Evolutionary conservation across 495 filamentous ascomycete species (phyloP).

Genomic region (Penicillium cataractarum): DNA sequence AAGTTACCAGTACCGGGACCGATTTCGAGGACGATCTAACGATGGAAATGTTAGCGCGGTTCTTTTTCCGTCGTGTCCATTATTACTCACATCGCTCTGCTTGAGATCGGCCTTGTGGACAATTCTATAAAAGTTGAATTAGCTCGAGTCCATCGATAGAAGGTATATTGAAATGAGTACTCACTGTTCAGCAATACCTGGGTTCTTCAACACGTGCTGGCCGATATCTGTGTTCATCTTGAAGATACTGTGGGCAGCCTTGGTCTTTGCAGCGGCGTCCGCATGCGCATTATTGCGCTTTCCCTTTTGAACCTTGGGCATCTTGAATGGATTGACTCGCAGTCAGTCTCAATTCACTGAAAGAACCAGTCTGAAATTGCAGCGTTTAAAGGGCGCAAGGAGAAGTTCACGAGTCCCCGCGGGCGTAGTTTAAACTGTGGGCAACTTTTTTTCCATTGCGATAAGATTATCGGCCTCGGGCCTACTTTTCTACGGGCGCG

Average conservation of each 20-base stretch:
- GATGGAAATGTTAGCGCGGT: conserved; percentile 9
- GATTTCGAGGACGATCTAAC: conserved; percentile 68
- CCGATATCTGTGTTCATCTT: conserved; percentile 81
- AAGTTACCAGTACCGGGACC: conserved; percentile 84
- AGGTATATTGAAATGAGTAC: neutral
- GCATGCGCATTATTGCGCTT: conserved; percentile 61
- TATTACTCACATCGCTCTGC: conserved; percentile 69
- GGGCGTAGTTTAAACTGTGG: conserved; percentile 11
- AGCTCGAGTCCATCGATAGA: neutral
- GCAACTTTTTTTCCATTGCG: conserved; percentile 34
- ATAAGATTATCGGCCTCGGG: conserved; percentile 49
- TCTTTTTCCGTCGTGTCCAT: neutral
- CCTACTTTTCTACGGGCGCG: conserved; percentile 32
- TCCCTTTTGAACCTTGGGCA: conserved; percentile 47
- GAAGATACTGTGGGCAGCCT: conserved; percentile 80
- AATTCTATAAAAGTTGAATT: conserved; percentile 51
- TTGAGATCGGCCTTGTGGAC: conserved; percentile 87
- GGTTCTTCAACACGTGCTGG: conserved; percentile 96
- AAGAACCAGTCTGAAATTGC: too few relatives aligned
- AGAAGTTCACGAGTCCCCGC: neutral
- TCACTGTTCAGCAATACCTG: conserved; percentile 75
- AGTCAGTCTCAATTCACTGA: neutral
- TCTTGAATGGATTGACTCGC: conserved; percentile 10
- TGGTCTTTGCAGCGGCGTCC: conserved; percentile 50
- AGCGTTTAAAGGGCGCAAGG: neutral